phyloP scores from a whole-genome alignment of 2,329 filamentous ascomycete genomes.

The Diaporthe caulivora region DNA sequence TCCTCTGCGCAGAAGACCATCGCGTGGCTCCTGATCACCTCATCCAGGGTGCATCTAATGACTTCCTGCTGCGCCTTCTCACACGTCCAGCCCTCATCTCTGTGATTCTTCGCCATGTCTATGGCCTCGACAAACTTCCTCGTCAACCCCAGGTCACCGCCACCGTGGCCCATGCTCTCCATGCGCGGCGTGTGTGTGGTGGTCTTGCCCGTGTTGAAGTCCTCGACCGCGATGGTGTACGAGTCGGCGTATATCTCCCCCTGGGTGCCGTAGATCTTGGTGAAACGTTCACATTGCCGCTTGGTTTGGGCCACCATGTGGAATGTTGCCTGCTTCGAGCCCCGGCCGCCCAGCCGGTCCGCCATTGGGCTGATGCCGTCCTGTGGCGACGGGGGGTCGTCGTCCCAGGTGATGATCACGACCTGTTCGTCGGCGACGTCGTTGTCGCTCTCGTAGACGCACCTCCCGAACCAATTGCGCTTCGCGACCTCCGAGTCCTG shows the following conservation, averaged over 20 bases:
- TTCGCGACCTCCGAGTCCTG: conserved; percentile 60
- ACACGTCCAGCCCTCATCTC: conserved; percentile 75
- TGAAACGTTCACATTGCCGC: conserved; percentile 87
- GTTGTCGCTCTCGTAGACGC: conserved; percentile 94
- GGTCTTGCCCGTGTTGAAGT: conserved; percentile 72
- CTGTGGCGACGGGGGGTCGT: conserved; percentile 62
- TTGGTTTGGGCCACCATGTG: conserved; percentile 96
- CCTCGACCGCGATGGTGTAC: conserved; percentile 78
- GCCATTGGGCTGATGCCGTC: conserved; percentile 27
- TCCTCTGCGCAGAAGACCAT: conserved; percentile 96
- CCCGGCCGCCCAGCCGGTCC: conserved; percentile 56
- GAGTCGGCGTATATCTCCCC: conserved; percentile 92
- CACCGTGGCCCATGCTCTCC: conserved; percentile 74
- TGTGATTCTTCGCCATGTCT: conserved; percentile 80
- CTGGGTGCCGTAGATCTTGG: conserved; percentile 85
- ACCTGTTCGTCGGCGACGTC: conserved; percentile 94
- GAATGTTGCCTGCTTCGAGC: conserved; percentile 87
- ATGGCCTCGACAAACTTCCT: conserved; percentile 87
- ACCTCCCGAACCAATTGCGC: conserved; percentile 89
- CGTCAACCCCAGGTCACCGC: conserved; percentile 84
- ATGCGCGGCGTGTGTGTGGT: conserved; percentile 71
- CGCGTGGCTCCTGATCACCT: conserved; percentile 89
- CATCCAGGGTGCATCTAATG: conserved; percentile 87
- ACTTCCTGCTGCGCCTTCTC: conserved; percentile 79
- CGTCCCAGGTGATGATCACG: conserved; percentile 90